phyloP scores from a whole-genome alignment of 2,329 filamentous ascomycete genomes.

The Xylariaceae sp. region DNA sequence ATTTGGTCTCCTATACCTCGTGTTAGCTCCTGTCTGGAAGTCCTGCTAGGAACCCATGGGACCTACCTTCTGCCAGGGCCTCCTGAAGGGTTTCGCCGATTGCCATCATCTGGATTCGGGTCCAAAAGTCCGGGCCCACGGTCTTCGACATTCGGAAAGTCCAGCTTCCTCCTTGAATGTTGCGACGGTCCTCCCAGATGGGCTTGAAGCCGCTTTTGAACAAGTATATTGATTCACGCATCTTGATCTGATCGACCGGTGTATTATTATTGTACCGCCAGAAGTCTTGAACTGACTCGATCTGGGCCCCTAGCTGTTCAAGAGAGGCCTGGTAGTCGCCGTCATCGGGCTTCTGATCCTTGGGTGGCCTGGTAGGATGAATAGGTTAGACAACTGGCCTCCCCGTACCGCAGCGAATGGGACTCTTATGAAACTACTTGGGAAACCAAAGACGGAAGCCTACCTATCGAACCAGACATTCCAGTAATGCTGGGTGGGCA shows the following conservation, averaged over 20 bases:
- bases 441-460: conserved; percentile 17
- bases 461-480: conserved; percentile 64
- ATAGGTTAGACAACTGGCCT: background rate
- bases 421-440: background rate
- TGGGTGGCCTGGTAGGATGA: conserved; percentile 37
- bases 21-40: conserved; percentile 1
- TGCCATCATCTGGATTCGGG: conserved; percentile 72
- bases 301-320: conserved; percentile 59
- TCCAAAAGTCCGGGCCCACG: conserved; percentile 71
- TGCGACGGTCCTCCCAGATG: conserved; percentile 82
- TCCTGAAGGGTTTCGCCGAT: conserved; percentile 77
- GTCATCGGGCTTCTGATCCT: conserved; percentile 43
- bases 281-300: conserved; percentile 81
- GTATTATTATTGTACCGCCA: conserved; percentile 81
- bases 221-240: conserved; percentile 73
- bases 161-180: conserved; percentile 82
- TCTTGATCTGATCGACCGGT: conserved; percentile 69
- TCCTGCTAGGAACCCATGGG: too few species aligned
- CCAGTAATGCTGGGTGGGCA: conserved; percentile 78
- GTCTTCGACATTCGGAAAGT: conserved; percentile 84
- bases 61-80: conserved; percentile 64
- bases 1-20: conserved; percentile 67
- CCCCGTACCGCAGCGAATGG: background rate
- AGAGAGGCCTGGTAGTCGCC: conserved; percentile 51
- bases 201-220: conserved; percentile 75